A percentile compares a stretch with the other conserved stretches of the same genome.
Conservation (phyloP, 495 filamentous ascomycete genomes). For the Penicillium roqueforti region DNA sequence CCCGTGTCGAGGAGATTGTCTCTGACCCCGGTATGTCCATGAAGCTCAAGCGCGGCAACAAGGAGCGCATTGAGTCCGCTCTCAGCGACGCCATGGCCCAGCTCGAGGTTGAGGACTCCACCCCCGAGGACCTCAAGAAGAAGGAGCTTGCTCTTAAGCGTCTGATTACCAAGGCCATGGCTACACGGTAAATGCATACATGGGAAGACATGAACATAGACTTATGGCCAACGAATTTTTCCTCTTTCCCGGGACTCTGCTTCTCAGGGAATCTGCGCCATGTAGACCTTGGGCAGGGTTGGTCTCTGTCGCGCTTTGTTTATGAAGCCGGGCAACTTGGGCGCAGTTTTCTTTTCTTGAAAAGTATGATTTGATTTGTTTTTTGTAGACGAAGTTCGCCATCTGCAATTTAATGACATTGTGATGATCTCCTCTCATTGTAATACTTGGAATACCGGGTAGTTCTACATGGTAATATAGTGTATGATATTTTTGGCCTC, state of each 20-base stretch:
- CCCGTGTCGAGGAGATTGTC: constrained; percentile 96
- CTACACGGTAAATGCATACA: constrained; percentile 63
- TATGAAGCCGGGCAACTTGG: constrained; percentile 29
- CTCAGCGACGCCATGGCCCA: constrained; percentile 83
- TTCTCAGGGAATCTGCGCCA: constrained; percentile 20
- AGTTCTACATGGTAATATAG: background rate
- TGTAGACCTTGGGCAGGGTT: constrained; percentile 25
- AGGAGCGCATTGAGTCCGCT: constrained; percentile 98
- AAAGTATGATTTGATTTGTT: constrained; percentile 32
- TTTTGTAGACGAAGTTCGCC: constrained; percentile 35
- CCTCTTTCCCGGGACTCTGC: constrained; percentile 12
- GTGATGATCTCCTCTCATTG: constrained; percentile 23
- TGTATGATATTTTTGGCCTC: background rate
- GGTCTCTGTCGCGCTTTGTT: constrained; percentile 26
- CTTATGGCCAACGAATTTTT: constrained; percentile 20
- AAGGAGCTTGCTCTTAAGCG: constrained; percentile 99
- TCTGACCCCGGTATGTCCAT: constrained; percentile 93
- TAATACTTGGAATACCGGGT: background rate
- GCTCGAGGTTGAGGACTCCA: constrained; percentile 81
- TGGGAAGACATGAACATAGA: constrained; percentile 19
- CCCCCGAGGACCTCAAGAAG: constrained; percentile 97
- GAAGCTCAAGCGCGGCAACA: constrained; percentile 97
- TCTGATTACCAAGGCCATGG: constrained; percentile 95
- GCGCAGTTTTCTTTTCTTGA: constrained; percentile 31
- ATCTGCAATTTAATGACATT: constrained; percentile 41